Evolutionary conservation across 2,329 filamentous ascomycete genomes (phyloP), one percentile per base, ranked within the genome.

Genomic region (Acarospora socialis): DNA sequence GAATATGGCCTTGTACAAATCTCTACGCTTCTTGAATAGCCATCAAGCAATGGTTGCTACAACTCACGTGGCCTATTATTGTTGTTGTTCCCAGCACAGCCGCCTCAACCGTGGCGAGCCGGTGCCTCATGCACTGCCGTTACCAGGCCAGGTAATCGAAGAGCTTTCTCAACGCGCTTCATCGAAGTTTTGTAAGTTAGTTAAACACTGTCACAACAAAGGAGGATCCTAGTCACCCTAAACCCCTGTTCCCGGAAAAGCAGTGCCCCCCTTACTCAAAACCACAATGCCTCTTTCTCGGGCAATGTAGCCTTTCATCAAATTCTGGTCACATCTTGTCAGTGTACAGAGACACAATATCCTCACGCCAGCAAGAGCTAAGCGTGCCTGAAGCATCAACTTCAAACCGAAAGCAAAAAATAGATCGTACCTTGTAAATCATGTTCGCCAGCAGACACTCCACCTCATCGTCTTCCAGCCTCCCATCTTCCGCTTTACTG

Each of bases 241-340:
- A 14, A 75, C 61, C 19, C 81, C 81, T 15, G 92, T 95, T 15
- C 86, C 86, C 1, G 92, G 90, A 50, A 98, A 98, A 2, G 90
- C 87, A 23, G 51, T 48, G 28, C 81, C 83, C 36, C 71, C 80
- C 56, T 94, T 95, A 55, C 83, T 94, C 35, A 98, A 60, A 13
- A 98, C 90, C 17, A 98, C 80, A 44, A 86, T 86, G 20, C 79
- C 80, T 44, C 81, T 74, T 45, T 93, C 86, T 33, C 87, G 78
- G 19, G 87, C 78, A 44, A 98, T 98, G 57, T 98, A 98, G 23
- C 92, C 90, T 59, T 95, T 98, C 81, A 98, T 93, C 15, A 90
- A 66, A 37, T 80, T 81, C 83, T 93, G 44, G 26, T 28, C n/a
- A 26, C 14, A 30, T 18, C 19, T 20, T 2, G 24, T 19, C 22